A percentile compares a stretch with the other conserved stretches of the same genome.
Conservation (phyloP, 495 filamentous ascomycete species). For the Neurospora pannonica region DNA sequence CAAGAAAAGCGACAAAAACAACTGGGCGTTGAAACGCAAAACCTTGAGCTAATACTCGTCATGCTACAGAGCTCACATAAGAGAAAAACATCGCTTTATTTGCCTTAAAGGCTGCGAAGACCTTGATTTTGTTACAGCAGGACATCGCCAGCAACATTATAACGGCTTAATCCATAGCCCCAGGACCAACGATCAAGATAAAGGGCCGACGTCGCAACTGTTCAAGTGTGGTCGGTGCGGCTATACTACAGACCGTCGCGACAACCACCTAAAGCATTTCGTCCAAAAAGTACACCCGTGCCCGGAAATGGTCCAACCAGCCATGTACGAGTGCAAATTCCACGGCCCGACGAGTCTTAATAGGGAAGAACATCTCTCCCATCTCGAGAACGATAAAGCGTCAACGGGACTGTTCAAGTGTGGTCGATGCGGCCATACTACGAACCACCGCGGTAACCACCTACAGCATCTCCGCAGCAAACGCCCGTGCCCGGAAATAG, state of each 20-base stretch:
- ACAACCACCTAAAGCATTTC: background rate
- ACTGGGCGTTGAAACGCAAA: background rate
- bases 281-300: background rate
- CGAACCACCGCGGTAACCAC: background rate
- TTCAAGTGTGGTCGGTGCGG: background rate
- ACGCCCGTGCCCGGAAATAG: background rate
- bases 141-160: background rate
- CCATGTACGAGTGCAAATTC: background rate
- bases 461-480: background rate
- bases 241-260: background rate
- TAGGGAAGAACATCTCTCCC: background rate
- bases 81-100: background rate
- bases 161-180: too few relatives aligned
- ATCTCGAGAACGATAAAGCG: background rate
- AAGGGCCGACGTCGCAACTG: background rate
- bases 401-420: background rate
- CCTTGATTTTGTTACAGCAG: background rate
- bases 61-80: background rate
- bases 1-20: background rate
- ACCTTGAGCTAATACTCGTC: background rate
- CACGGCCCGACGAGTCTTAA: background rate
- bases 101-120: background rate
- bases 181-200: background rate
- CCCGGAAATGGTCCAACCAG: background rate
- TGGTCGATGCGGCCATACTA: background rate